phyloP scores from a whole-genome alignment of 2,329 filamentous ascomycete genomes.

The Colletotrichum costaricense region DNA sequence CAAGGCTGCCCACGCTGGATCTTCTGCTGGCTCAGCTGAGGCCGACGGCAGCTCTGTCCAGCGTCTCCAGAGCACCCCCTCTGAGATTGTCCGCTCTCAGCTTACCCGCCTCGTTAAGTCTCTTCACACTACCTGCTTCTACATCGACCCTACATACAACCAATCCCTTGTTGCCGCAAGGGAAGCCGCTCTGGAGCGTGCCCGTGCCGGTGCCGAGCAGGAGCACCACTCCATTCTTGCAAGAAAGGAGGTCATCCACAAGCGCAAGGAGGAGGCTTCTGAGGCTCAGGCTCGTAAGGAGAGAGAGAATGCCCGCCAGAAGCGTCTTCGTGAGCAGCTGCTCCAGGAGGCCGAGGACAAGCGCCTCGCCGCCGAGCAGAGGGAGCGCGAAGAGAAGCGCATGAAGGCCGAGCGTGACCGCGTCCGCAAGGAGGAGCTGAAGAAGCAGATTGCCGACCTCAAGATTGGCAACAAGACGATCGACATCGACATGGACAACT shows the following conservation, averaged over 20 bases:
- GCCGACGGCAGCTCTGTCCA: slow-evolving; percentile 86
- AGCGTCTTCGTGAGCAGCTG: slow-evolving; percentile 87
- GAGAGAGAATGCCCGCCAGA: slow-evolving; percentile 90
- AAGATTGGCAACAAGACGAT: slow-evolving; percentile 85
- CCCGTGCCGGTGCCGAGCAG: slow-evolving; percentile 88
- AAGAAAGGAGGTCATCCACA: slow-evolving; percentile 91
- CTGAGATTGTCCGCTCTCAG: slow-evolving; percentile 96
- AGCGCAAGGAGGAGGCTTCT: slow-evolving; percentile 96
- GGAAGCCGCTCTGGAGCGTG: slow-evolving; percentile 81
- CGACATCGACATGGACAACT: slow-evolving; percentile 81
- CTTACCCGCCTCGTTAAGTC: slow-evolving; percentile 91
- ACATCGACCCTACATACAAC: slow-evolving; percentile 91
- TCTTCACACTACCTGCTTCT: slow-evolving; percentile 93
- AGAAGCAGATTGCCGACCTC: slow-evolving; percentile 91
- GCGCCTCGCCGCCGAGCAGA: slow-evolving; percentile 91
- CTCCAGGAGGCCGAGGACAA: slow-evolving; percentile 90
- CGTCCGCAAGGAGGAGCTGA: slow-evolving; percentile 91
- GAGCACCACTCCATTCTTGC: slow-evolving; percentile 89
- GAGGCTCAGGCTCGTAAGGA: slow-evolving; percentile 89
- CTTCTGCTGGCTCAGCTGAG: slow-evolving; percentile 87
- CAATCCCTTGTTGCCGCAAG: slow-evolving; percentile 83
- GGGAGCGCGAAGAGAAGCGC: slow-evolving; percentile 87
- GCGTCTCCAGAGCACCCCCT: slow-evolving; percentile 95
- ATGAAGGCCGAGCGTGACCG: slow-evolving; percentile 89
- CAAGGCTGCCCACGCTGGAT: slow-evolving; percentile 89